Evolutionary conservation across 257 asterid species (phyloP), one percentile per base, ranked within the genome.

Genomic region (Hygrophila difformis): DNA sequence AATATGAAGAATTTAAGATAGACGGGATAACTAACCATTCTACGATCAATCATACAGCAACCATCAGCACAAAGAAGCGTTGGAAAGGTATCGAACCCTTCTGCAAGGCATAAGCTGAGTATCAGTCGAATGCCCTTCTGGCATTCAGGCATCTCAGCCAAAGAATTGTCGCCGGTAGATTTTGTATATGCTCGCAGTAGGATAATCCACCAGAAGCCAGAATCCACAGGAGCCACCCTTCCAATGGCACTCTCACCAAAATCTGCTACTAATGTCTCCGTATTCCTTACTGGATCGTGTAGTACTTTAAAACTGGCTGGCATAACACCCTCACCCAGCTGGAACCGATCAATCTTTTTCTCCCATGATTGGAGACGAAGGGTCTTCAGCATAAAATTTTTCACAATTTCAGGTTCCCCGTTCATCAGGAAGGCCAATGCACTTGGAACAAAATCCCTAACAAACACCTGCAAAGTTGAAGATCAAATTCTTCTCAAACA

Each of bases 121-220:
- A 74, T 74, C 8, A 69, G 60, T 37, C 59, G 61, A 28, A 74
- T 74, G 7, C 81, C 81, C 70, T 66, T 69, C 35, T 74, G 81
- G 64, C 77, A 74, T 53, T 74, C 81, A 1, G 81, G 81, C 57
- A 17, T 55, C 15, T 74, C 81, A 18, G 81, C 71, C 59, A 74
- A 60, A 26, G 81, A 63, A 14, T 69, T 50, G 15, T 74, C 81
- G 11, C 81, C 81, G 0, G 81, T 74, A n/a, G 78, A 66, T 53
- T 71, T 71, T 0, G 78, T 71, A 47, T 71, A 71, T 8, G 81
- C 81, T 18, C 75, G 64, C 44, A 74, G 38, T 2, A 74, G 61
- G 47, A 74, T 70, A 45, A 69, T 74, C 81, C 81, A 74, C 81
- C 77, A 74, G 21, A 74, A 74, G 33, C 81, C 81, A 3, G 75